These are phyloP conservation scores for Sphagnum contortum DNA, from an alignment of 225 moss, liverwort and hornwort species.

Conservation along the genomic window DNA sequence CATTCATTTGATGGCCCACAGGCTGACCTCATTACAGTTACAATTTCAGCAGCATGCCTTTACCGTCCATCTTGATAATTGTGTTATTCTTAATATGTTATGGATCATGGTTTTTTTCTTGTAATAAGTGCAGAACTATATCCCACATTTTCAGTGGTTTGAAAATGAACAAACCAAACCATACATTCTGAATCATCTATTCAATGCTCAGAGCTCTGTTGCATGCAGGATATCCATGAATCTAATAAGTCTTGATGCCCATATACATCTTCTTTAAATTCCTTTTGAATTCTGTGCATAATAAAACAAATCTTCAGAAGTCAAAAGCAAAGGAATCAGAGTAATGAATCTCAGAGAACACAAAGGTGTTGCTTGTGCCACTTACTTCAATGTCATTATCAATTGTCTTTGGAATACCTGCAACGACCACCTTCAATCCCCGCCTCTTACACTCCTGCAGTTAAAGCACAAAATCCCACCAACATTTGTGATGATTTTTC, in stretches of 20 bases:
- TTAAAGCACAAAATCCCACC: neutral
- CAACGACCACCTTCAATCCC: constrained; percentile 47
- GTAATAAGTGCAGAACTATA: no score
- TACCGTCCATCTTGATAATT: no score
- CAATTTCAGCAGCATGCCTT: no score
- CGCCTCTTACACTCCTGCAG: constrained; percentile 52
- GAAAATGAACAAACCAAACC: neutral
- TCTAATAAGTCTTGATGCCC: neutral
- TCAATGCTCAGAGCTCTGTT: no score
- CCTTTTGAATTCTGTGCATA: neutral
- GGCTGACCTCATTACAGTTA: neutral
- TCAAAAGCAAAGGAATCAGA: no score
- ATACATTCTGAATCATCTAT: no score
- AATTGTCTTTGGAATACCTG: constrained; percentile 76
- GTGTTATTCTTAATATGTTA: no score
- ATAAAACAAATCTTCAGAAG: no score
- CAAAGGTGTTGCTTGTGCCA: neutral
- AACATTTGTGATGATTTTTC: neutral
- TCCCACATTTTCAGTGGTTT: neutral
- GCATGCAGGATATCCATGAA: no score
- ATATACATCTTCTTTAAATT: neutral
- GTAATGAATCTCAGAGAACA: neutral
- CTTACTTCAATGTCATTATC: constrained; percentile 80
- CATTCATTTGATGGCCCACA: neutral
- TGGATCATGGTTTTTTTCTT: no score